Base-by-base conservation (phyloP, 2,329 filamentous ascomycete species). In the Xylariaceae sp. region DNA sequence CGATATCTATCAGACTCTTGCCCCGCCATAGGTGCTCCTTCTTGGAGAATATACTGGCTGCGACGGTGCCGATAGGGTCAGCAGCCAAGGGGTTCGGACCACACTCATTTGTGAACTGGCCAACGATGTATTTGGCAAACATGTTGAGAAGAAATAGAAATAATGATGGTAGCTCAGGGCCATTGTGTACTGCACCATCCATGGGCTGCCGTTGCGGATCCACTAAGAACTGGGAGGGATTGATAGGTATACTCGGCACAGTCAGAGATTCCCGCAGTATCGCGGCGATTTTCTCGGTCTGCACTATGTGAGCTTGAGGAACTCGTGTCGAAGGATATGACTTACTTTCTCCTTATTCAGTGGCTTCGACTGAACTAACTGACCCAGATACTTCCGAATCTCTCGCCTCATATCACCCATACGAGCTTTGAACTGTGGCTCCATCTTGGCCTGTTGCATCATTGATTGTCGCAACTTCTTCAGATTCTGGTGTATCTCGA, bases 101-200 rank as follows among this genome's bases (percentile, higher is more conserved):
- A 42, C 82, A 85, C 66, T 89, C 85, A 45, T 76, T 79, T 54
- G 84, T 76, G 59, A 86, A 85, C 56, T 90, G 87, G 42, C 77
- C 79, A 52, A 94, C 76, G 49, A 90, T 75, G 39, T 75, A 75
- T 67, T 95, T 95, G 58, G 85, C 75, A 55, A 91, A 85, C 44
- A 87, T 82, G 59, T 88, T 90, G 49, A 95, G 75, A 2, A 89
- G 76, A 64, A 90, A 95, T 22, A 95, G 71, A 54, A 89, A 80
- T 6, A 88, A 69, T 1, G 80, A 77, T 0, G 87, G 85, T 18
- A 87, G 69, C 17, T 77, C 71, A 18, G 70, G 66, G 1, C 75
- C 78, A 47, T 85, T 78, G 48, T 77, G 68, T 3, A 70, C 60
- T 2, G 75, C 75, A 11, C 75, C 78, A 47, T 78, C 72, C n/a